Percentiles rank a stretch among this genome's conserved stretches.
Conservation (phyloP, 2,329 filamentous ascomycete genomes). For the Diaporthe destruens region DNA sequence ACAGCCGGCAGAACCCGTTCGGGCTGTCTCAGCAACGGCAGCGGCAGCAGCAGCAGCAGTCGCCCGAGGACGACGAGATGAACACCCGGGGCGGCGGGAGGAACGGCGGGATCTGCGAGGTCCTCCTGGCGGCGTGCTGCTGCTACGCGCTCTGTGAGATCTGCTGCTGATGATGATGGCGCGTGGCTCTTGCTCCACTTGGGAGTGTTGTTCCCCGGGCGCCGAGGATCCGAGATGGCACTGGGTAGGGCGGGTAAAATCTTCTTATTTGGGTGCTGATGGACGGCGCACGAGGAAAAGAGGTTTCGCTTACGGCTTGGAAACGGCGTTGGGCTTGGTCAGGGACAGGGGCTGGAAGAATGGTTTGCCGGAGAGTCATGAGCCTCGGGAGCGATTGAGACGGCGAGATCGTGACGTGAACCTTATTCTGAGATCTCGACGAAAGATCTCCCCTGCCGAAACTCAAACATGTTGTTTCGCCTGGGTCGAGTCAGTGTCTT, state of each 20-base stretch:
- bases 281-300: neutral
- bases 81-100: slow-evolving; percentile 16
- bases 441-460: neutral
- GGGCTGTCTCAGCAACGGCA: neutral
- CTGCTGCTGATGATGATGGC: slow-evolving; percentile 13
- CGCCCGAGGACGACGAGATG: slow-evolving; percentile 2
- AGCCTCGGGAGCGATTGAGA: neutral
- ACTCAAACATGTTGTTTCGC: slow-evolving; percentile 4
- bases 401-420: slow-evolving; percentile 6
- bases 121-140: slow-evolving; percentile 23
- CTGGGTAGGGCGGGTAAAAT: neutral
- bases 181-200: too few relatives aligned
- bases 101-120: neutral
- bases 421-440: neutral
- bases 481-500: neutral
- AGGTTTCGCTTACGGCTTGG: neutral
- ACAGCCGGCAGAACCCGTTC: slow-evolving; percentile 12
- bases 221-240: neutral
- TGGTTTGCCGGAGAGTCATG: neutral
- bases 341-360: neutral
- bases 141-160: slow-evolving; percentile 16
- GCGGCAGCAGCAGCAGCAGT: neutral
- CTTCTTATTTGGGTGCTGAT: neutral
- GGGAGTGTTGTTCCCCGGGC: neutral
- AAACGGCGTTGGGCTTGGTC: slow-evolving; percentile 7